Evolutionary conservation across 2,329 filamentous ascomycete species (phyloP), one percentile per base, ranked within the genome.

Genomic region (Pseudogymnoascus sp.): DNA sequence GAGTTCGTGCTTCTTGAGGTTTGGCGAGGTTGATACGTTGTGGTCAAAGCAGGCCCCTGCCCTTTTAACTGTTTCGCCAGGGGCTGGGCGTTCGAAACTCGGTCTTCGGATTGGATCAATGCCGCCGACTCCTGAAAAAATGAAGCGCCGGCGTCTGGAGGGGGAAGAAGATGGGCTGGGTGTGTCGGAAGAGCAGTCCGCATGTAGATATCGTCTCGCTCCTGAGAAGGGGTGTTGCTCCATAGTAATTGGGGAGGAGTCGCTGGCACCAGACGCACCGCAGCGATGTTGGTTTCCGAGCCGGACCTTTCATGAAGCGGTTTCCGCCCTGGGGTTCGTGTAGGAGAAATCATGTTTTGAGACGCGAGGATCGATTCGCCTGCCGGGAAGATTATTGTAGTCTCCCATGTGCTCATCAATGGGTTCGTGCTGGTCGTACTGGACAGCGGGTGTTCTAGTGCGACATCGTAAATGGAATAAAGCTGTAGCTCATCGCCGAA

Each of bases 161-260:
- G 64, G 11, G 44, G 66, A 15, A 71, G 67, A 68, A 73, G 64
- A 64, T 74, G 72, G 40, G 69, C 69, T 50, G 72, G 68, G 44
- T 69, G 70, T 8, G 72, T 73, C 35, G 72, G 72, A 35, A 74
- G 64, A 31, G 71, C 70, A 28, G 72, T 71, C 64, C 71, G 70
- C 63, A 68, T 69, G 65, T 72, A 72, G 66, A 72, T 67, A 17
- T 69, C 66, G 28, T 71, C 70, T 28, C 65, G 63, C 26, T 64
- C 64, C 33, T 63, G 28, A 21, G 61, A 59, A 33, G 60, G 57
- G 31, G 36, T 64, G 38, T 64, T 65, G 33, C 62, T 65, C 26
- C 28, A 60, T 35, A n/a, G n/a, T 26, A 59, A 44, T 40, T 42
- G 47, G 8, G 62, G 62, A 17, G 53, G 50, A 31, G 53, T 63